phyloP scores from a whole-genome alignment of 345 rosid genomes.

The Euphorbia tirucalli region DNA sequence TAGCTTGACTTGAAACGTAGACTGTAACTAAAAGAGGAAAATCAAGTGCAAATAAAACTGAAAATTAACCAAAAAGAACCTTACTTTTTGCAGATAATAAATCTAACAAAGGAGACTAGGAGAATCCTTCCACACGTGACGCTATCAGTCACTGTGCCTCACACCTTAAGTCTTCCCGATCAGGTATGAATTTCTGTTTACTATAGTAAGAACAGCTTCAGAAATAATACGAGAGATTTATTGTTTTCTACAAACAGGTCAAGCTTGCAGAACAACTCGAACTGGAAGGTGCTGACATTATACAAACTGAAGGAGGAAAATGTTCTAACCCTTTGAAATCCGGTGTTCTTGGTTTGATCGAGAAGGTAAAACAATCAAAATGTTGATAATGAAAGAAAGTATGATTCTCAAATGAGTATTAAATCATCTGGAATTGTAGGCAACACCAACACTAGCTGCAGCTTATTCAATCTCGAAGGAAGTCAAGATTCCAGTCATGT shows the following conservation, averaged over 20 bases:
- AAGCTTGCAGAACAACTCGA: conserved; percentile 63
- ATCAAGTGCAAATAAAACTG: no score
- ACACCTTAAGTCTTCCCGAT: conserved; percentile 56
- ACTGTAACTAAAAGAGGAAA: no score
- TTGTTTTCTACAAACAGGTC: conserved; percentile 33
- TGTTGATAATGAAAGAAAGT: background rate
- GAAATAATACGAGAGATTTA: background rate
- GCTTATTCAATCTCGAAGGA: conserved; percentile 60
- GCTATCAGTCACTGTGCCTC: conserved; percentile 61
- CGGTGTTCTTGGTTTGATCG: conserved; percentile 61
- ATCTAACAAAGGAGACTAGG: conserved; percentile 50
- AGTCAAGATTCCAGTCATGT: conserved; percentile 56
- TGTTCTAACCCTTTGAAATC: conserved; percentile 52
- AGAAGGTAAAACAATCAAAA: conserved; percentile 44
- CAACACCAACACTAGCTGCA: conserved; percentile 58
- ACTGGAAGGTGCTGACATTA: conserved; percentile 56
- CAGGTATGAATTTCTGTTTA: conserved; percentile 34
- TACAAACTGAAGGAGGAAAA: conserved; percentile 71
- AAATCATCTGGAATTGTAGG: conserved; percentile 28
- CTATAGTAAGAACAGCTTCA: background rate
- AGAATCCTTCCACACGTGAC: conserved; percentile 54
- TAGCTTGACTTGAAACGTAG: no score
- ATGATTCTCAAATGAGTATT: no score
- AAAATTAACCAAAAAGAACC: background rate
- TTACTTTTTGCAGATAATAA: conserved; percentile 48